Evolutionary conservation across 2,329 filamentous ascomycete species (phyloP), one percentile per base, ranked within the genome.

Genomic region (Botrytis pseudocinerea): DNA sequence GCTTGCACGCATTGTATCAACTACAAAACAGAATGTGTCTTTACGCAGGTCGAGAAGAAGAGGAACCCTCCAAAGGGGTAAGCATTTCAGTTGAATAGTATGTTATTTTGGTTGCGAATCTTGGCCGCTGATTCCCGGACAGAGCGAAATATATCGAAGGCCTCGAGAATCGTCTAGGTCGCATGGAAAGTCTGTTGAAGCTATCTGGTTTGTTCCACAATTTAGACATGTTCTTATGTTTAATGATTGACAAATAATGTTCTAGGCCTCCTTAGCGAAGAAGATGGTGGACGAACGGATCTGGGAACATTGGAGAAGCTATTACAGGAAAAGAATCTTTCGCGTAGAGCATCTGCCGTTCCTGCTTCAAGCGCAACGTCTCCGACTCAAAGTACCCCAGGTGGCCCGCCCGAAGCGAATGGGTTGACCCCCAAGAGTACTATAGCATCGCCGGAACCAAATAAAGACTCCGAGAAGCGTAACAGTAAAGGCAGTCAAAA

Each of bases 31-130:
- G 94, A 97, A 79, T 99, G 95, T 82, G 89, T 97, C 78, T 98
- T 98, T 81, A 98, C 96, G 0, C 94, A 97, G 82, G 95, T 98
- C 54, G 96, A 99, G 85, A 99, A 99, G 90, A 99, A 99, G 87
- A 89, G 96, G 74, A 96, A 93, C 82, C 95, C 96, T 70, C 96
- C 95, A 1, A 99, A 98, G 86, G 95, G 96, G 94, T 97, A 87
- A 77, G 88, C 28, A 57, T 40, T 65, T 4, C 35, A 16, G 28
- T 28, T 51, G 25, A 1, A 71, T 16, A n/a, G 25, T 42, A 44
- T 38, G 35, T 20, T 28, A 57, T 68, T 40, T 35, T 32, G 48
- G 65, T 76, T 54, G 75, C 77, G 80, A 62, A 82, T 74, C 46
- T 76, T 57, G n/a, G 64, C 77, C 57, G 75, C 77, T 80, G 63